Conservation (phyloP, 1,284 basidiomycete species). For the Phenoliferia sp. region DNA sequence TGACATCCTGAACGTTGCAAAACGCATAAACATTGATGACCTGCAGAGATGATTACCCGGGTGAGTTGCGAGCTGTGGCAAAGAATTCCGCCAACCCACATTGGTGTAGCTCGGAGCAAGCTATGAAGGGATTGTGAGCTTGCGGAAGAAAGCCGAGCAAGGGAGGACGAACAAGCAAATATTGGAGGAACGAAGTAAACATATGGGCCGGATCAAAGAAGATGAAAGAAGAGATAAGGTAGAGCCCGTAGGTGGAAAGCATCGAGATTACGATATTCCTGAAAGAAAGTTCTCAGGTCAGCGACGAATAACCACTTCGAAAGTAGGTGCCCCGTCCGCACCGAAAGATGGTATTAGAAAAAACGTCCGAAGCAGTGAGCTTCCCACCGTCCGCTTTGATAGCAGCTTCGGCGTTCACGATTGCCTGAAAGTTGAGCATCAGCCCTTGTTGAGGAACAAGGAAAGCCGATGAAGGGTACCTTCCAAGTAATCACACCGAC, state of each 20-base stretch:
- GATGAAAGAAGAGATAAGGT: conserved; percentile 70
- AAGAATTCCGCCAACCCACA: background rate
- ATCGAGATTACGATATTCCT: conserved; percentile 75
- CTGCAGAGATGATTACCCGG: conserved; percentile 70
- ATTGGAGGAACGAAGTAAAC: conserved; percentile 88
- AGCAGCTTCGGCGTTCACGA: conserved; percentile 52
- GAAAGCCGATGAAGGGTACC: background rate
- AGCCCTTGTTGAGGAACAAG: conserved; percentile 57
- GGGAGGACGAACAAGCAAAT: conserved; percentile 54
- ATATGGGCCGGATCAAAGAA: conserved; percentile 70
- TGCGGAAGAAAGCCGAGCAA: background rate
- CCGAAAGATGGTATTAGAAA: conserved; percentile 71
- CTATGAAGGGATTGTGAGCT: background rate
- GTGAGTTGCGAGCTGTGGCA: conserved; percentile 54
- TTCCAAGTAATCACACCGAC: background rate
- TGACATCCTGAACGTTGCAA: conserved; percentile 48
- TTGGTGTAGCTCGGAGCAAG: background rate
- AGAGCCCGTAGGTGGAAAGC: conserved; percentile 78
- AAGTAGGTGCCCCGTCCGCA: background rate
- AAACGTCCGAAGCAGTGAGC: conserved; percentile 55
- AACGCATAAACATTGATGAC: conserved; percentile 79
- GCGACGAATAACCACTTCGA: background rate
- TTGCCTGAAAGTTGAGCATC: conserved; percentile 52
- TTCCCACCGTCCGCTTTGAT: conserved; percentile 48
- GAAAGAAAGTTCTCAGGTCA: background rate